These are phyloP conservation scores for Xerocomus spinulosus DNA, from an alignment of 768 basidiomycete species.

Conservation along the genomic window DNA sequence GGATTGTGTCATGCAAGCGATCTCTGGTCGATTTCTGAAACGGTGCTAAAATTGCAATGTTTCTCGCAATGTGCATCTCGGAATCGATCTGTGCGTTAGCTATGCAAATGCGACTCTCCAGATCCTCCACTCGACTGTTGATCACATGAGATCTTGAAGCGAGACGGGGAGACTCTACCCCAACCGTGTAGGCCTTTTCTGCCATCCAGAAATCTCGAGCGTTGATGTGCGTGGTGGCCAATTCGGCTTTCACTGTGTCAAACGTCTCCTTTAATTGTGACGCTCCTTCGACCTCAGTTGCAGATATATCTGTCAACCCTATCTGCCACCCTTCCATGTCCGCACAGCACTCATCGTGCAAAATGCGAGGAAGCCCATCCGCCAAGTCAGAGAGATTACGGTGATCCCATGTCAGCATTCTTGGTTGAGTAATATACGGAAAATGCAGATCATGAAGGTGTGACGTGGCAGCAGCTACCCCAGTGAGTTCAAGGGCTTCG, in stretches of 20 bases:
- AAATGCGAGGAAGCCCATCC: slow-evolving; percentile 28
- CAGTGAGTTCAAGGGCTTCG: slow-evolving; percentile 70
- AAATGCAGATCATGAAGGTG: slow-evolving; percentile 67
- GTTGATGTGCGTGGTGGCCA: slow-evolving; percentile 51
- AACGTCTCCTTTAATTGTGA: slow-evolving; percentile 79
- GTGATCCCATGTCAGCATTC: slow-evolving; percentile 39
- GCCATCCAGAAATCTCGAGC: slow-evolving; percentile 22
- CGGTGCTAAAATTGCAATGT: slow-evolving; percentile 80
- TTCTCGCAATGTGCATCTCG: slow-evolving; percentile 70
- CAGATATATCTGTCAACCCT: slow-evolving; percentile 32
- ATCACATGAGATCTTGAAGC: slow-evolving; percentile 53
- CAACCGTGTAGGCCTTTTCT: slow-evolving; percentile 15
- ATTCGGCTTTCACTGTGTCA: slow-evolving; percentile 79
- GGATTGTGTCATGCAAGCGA: slow-evolving; percentile 58
- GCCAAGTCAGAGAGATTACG: slow-evolving; percentile 37
- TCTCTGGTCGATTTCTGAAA: slow-evolving; percentile 84
- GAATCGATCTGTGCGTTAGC: slow-evolving; percentile 58
- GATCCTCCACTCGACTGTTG: slow-evolving; percentile 55
- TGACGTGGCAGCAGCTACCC: slow-evolving; percentile 81
- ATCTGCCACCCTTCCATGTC: slow-evolving; percentile 25
- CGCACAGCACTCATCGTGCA: slow-evolving; percentile 26
- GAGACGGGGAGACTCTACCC: slow-evolving; percentile 25
- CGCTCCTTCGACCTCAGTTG: slow-evolving; percentile 54
- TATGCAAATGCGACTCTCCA: slow-evolving; percentile 55
- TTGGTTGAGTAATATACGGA: slow-evolving; percentile 20